phyloP scores from a whole-genome alignment of 2,329 filamentous ascomycete genomes.

The Xylaria sp. region DNA sequence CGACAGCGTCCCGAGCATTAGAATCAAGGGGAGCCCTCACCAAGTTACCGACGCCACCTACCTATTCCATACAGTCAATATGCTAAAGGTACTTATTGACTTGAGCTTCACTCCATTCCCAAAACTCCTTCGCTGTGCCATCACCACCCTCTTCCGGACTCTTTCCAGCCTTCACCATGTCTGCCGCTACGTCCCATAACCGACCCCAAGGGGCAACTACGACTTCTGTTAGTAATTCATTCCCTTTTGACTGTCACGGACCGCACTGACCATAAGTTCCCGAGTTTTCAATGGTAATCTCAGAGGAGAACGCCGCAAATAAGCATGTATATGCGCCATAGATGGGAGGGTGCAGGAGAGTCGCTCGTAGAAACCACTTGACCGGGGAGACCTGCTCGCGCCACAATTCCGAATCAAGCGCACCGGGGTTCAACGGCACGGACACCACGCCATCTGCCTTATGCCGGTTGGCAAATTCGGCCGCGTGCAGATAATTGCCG shows the following conservation, averaged over 20 bases:
- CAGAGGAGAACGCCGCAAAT: slow-evolving; percentile 31
- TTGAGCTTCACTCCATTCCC: slow-evolving; percentile 34
- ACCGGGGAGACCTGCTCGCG: slow-evolving; percentile 23
- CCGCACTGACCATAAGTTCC: slow-evolving; percentile 26
- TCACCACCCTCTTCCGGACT: slow-evolving; percentile 24
- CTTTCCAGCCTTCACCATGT: slow-evolving; percentile 25
- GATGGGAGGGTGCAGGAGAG: slow-evolving; percentile 29
- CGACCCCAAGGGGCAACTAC: slow-evolving; percentile 35
- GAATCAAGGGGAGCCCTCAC: neutral
- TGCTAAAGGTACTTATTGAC: slow-evolving; percentile 19
- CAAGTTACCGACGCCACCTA: neutral
- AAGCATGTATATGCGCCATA: slow-evolving; percentile 35
- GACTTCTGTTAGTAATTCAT: neutral
- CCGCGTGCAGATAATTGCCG: slow-evolving; percentile 36
- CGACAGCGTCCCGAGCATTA: neutral
- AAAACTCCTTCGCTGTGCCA: slow-evolving; percentile 32
- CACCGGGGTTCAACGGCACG: slow-evolving; percentile 37
- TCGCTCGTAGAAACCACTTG: slow-evolving; percentile 18
- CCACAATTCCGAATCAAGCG: slow-evolving; percentile 34
- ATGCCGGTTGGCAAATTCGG: slow-evolving; percentile 36
- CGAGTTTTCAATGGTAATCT: slow-evolving; percentile 32
- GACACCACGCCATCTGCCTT: slow-evolving; percentile 36
- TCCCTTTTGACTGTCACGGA: neutral
- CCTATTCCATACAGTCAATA: no score
- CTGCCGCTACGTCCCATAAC: slow-evolving; percentile 23